These are phyloP conservation scores for Gynochthodes officinalis DNA, from an alignment of 257 asterid genomes.

Conservation along the genomic window DNA sequence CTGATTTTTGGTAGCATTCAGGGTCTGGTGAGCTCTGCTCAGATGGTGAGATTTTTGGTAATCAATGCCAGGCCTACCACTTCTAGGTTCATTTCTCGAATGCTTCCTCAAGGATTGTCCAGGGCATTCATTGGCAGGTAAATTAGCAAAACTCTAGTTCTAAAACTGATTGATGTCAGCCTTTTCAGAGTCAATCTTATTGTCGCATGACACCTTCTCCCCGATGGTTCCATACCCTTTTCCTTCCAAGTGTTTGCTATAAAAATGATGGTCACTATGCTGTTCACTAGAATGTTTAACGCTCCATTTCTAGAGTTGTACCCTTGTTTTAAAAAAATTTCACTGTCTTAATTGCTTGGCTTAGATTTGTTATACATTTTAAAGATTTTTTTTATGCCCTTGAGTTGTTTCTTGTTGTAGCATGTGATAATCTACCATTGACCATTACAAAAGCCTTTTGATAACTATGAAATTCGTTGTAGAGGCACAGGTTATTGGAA, in stretches of 20 bases:
- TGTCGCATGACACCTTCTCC: background rate
- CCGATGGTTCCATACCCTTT: background rate
- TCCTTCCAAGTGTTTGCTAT: background rate
- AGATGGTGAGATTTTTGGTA: constrained; percentile 76
- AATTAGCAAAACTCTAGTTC: background rate
- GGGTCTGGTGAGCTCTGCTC: constrained; percentile 99
- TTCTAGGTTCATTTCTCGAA: constrained; percentile 74
- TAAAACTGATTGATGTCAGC: background rate
- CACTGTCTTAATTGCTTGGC: background rate
- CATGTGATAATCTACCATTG: background rate
- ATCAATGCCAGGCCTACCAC: constrained; percentile 94
- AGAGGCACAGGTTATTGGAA: background rate
- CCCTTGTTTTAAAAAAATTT: background rate
- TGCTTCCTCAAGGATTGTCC: constrained; percentile 80
- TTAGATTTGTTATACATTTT: background rate
- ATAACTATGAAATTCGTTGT: background rate
- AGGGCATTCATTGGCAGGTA: constrained; percentile 96
- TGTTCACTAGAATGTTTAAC: background rate
- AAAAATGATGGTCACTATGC: background rate
- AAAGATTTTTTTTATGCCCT: background rate
- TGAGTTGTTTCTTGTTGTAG: background rate
- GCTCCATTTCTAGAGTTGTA: background rate
- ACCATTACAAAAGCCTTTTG: background rate
- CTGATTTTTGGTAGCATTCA: constrained; percentile 37
- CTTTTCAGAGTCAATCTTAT: constrained; percentile 2